Evolutionary conservation across 1,139 yeast species (phyloP).

Genomic region (Schwanniomyces etchellsii): DNA sequence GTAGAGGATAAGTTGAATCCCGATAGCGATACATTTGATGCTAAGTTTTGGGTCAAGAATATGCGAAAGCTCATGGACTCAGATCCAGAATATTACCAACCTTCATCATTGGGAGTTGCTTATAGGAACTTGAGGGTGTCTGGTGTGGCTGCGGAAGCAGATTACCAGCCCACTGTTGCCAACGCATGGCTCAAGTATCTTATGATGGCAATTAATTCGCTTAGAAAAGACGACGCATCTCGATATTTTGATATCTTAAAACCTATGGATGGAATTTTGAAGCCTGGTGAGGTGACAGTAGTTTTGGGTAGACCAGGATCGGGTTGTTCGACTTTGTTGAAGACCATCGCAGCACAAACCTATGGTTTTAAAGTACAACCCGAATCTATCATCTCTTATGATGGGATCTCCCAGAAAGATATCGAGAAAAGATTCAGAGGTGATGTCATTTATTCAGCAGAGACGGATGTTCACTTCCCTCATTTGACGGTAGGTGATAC

Average conservation of each 20-base stretch:
- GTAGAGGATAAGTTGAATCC: slow-evolving; percentile 21
- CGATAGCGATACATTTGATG: slow-evolving; percentile 47
- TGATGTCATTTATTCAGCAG: slow-evolving; percentile 49
- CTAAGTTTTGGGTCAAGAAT: slow-evolving; percentile 76
- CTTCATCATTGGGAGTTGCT: slow-evolving; percentile 60
- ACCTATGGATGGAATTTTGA: slow-evolving; percentile 28
- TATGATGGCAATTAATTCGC: slow-evolving; percentile 9
- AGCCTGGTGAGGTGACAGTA: slow-evolving; percentile 31
- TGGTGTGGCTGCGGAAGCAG: slow-evolving; percentile 75
- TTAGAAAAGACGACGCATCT: slow-evolving; percentile 10
- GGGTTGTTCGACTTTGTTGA: slow-evolving; percentile 31
- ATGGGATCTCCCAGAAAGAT: slow-evolving; percentile 45
- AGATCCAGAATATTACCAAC: slow-evolving; percentile 61
- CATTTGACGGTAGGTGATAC: slow-evolving; percentile 50
- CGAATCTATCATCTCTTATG: slow-evolving; percentile 32
- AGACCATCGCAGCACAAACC: slow-evolving; percentile 30
- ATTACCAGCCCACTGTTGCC: slow-evolving; percentile 68
- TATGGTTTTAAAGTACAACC: slow-evolving; percentile 29
- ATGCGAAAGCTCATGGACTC: slow-evolving; percentile 45
- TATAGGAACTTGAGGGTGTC: slow-evolving; percentile 65
- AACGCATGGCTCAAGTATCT: slow-evolving; percentile 35
- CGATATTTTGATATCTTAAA: slow-evolving; percentile 26
- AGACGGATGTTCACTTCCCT: slow-evolving; percentile 50
- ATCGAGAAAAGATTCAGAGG: slow-evolving; percentile 42
- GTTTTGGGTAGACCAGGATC: slow-evolving; percentile 35